Conservation (phyloP, 257 asterid species). For the Coffea eugenioides region DNA sequence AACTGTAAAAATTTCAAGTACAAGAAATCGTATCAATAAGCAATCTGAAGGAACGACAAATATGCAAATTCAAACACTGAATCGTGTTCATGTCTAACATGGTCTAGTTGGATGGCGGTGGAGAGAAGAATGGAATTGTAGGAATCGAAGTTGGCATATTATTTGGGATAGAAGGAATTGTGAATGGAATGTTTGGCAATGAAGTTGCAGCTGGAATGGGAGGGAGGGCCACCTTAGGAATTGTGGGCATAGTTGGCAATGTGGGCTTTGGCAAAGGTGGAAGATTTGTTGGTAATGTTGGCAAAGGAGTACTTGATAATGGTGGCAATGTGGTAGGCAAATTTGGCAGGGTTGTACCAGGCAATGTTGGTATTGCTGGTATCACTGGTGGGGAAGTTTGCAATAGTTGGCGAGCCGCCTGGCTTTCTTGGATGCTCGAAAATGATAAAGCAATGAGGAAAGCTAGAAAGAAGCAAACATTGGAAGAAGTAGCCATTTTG, state of each 20-base stretch:
- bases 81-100: too few species aligned
- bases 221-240: conserved; percentile 27
- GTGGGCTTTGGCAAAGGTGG: conserved; percentile 15
- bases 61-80: background rate
- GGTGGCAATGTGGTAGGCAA: conserved; percentile 15
- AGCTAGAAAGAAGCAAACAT: background rate
- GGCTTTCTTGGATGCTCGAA: conserved; percentile 3
- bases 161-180: background rate
- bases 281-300: conserved; percentile 2
- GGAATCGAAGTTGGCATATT: conserved; percentile 28
- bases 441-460: background rate
- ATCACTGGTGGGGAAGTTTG: conserved; percentile 7
- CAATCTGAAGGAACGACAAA: background rate
- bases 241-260: conserved; percentile 20
- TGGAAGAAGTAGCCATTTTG: background rate
- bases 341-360: background rate
- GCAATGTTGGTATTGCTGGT: background rate
- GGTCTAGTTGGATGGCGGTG: conserved; percentile 28
- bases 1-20: background rate
- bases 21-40: background rate
- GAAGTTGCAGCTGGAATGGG: conserved; percentile 25
- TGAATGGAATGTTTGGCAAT: conserved; percentile 11
- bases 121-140: conserved; percentile 32
- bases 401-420: conserved; percentile 1
- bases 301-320: background rate